A percentile compares a stretch with the other conserved stretches of the same genome.
Evolutionary conservation across 805 yeast species (phyloP).

Genomic region (Wickerhamiella azymoides): DNA sequence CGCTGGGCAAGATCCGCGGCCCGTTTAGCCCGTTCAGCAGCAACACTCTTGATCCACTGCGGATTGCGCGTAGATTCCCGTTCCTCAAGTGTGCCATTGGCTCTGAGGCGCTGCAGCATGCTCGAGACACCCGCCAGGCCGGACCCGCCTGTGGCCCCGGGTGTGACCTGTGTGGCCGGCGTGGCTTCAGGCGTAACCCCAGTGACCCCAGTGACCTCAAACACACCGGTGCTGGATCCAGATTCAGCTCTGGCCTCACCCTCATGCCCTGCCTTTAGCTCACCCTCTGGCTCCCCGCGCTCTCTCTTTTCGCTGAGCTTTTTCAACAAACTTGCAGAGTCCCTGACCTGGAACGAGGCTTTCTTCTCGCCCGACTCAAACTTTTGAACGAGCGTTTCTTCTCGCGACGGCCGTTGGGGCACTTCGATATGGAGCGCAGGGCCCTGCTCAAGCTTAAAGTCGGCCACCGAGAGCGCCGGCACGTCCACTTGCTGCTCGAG

Average conservation of each 20-base stretch:
- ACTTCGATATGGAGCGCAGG: neutral
- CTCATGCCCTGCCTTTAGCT: neutral
- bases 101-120: neutral
- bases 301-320: neutral
- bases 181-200: no score
- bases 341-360: neutral
- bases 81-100: neutral
- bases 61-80: neutral
- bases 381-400: neutral
- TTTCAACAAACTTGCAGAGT: neutral
- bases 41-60: slow-evolving; percentile 11
- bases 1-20: slow-evolving; percentile 17
- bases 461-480: neutral
- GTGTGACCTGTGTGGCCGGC: no score
- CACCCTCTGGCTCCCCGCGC: neutral
- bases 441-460: neutral
- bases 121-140: neutral
- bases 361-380: neutral
- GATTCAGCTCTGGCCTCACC: neutral
- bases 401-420: neutral
- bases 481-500: neutral
- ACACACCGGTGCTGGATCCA: no score
- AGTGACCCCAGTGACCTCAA: no score
- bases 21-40: slow-evolving; percentile 14
- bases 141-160: neutral